These are phyloP conservation scores for Pilobolus umbonatus DNA, from an alignment of 192 early-diverging fungal species.

Conservation along the genomic window DNA sequence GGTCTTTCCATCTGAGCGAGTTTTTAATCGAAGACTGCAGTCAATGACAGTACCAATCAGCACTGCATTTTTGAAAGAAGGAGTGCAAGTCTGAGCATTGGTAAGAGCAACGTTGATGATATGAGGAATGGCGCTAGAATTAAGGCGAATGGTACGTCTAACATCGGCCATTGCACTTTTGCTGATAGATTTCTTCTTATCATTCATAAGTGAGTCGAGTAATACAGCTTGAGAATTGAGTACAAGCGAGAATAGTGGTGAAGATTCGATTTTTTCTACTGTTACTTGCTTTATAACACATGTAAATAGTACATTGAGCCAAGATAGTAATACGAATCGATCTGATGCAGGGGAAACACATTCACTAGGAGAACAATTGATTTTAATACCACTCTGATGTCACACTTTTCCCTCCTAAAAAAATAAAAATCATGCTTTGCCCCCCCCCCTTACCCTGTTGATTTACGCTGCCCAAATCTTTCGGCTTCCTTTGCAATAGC, in stretches of 20 bases:
- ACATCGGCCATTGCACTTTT: constrained; percentile 50
- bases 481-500: constrained; percentile 47
- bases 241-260: constrained; percentile 28
- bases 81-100: constrained; percentile 36
- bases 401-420: neutral
- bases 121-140: constrained; percentile 44
- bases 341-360: constrained; percentile 48
- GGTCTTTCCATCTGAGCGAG: constrained; percentile 22
- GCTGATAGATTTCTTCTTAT: constrained; percentile 46
- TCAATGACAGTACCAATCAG: constrained; percentile 62
- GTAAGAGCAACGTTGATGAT: constrained; percentile 44
- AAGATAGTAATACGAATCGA: constrained; percentile 60
- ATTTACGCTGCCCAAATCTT: constrained; percentile 36
- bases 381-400: neutral
- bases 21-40: constrained; percentile 46
- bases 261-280: constrained; percentile 22
- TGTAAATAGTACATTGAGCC: constrained; percentile 51
- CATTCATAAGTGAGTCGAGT: constrained; percentile 45
- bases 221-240: constrained; percentile 44
- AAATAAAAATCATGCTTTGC: neutral
- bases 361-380: no score
- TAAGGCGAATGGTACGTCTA: constrained; percentile 52
- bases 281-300: constrained; percentile 20
- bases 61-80: constrained; percentile 45
- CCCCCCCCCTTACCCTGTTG: constrained; percentile 35